These are phyloP conservation scores for Kodamaea kaohsiungensis DNA, from an alignment of 805 yeast genomes.

Conservation along the genomic window DNA sequence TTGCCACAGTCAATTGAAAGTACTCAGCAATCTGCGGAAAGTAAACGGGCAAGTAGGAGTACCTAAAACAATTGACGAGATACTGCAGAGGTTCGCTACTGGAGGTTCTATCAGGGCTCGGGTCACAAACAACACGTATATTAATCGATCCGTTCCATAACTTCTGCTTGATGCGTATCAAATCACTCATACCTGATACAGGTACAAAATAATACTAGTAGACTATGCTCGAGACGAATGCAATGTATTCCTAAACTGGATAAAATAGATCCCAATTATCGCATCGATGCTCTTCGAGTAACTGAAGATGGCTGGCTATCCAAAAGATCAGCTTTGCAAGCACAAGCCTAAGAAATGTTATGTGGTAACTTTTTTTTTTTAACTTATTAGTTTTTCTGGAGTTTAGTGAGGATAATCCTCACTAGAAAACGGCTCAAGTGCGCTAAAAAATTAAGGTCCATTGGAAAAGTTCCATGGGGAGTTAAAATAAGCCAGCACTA, in stretches of 20 bases:
- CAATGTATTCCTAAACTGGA: neutral
- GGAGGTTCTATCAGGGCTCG: neutral
- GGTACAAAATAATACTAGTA: neutral
- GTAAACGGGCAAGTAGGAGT: conserved; percentile 47
- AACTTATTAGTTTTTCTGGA: neutral
- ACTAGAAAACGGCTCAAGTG: neutral
- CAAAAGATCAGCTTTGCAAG: neutral
- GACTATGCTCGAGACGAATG: neutral
- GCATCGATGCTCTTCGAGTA: neutral
- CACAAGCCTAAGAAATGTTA: neutral
- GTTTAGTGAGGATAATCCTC: neutral
- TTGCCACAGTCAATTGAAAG: conserved; percentile 31
- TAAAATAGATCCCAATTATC: neutral
- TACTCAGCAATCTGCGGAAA: conserved; percentile 37
- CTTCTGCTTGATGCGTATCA: conserved; percentile 27
- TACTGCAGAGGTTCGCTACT: conserved; percentile 13
- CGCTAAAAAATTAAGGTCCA: neutral
- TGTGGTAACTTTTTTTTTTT: neutral
- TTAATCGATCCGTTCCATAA: conserved; percentile 60
- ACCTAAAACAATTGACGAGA: conserved; percentile 29
- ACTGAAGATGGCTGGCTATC: neutral
- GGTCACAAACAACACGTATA: conserved; percentile 17
- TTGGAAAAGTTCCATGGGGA: neutral
- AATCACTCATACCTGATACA: neutral
- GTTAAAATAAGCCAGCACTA: neutral